Evolutionary conservation across 2,329 filamentous ascomycete genomes (phyloP), one percentile per base, ranked within the genome.

Genomic region (Emericellopsis cladophorae): DNA sequence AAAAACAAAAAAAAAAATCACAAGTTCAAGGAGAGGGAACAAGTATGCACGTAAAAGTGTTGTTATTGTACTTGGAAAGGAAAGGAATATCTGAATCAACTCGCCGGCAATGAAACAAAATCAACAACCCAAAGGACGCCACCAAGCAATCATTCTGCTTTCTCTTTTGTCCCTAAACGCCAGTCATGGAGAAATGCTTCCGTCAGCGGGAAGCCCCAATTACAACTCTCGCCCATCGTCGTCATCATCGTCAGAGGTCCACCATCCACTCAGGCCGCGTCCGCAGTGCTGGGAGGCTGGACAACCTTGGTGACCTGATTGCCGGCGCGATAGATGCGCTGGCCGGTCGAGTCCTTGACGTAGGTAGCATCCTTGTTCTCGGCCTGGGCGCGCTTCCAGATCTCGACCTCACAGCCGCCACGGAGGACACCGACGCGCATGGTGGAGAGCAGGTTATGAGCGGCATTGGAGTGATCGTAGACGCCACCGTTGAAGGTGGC

Each of bases 401-500:
- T 88, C 71, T 93, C 86, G 23, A 93, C 86, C 61, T 92, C 86
- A 58, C 84, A 87, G 35, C 86, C 86, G 48, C 86, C 86, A 40
- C 84, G 83, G 48, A 93, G 81, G 38, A 93, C 85, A 61, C 84
- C 86, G 12, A 92, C 80, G 51, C 86, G 76, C 84, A 92, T 92
- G 50, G 84, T 92, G 7, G 83, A 88, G 47, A 93, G 73, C 45
- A 92, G 64, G 66, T 93, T 93, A 72, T 93, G 86, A 31, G 86
- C 86, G 42, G 84, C 86, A 65, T 93, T 93, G 59, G 81, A 87
- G 70, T 93, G 86, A 60, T 82, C 76, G 68, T 93, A 93, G 46
- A 93, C 83, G 65, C 86, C 86, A 49, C 86, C 86, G 62, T 93
- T 93, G 76, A 93, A 93, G 65, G 89, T 86, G 51, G 85, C 84